Evolutionary conservation across 129 eudicot genomes (phyloP).

Genomic region (Chrysanthemum makinoi): DNA sequence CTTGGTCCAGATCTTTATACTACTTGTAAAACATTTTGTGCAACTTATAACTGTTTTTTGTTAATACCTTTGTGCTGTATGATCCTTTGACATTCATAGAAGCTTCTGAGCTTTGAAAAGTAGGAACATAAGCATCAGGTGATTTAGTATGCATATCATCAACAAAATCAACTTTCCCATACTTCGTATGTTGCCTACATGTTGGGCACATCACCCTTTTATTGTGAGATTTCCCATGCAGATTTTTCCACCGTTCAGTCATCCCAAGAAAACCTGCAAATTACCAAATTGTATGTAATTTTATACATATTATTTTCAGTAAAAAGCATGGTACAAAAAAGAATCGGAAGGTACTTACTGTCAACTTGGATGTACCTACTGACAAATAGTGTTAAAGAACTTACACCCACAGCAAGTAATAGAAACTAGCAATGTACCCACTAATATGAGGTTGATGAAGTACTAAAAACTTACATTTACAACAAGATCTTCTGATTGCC

Average conservation of each 20-base stretch:
- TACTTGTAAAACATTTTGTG: too few relatives aligned
- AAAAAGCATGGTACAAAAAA: slow-evolving; percentile 2
- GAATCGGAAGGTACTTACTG: not conserved
- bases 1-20: too few relatives aligned
- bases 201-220: slow-evolving; percentile 94
- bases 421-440: too few relatives aligned
- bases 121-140: too few relatives aligned
- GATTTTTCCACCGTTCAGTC: slow-evolving; percentile 41
- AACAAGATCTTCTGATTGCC: slow-evolving; percentile 74
- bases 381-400: too few relatives aligned
- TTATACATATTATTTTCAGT: slow-evolving; percentile 9
- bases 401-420: too few relatives aligned
- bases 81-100: too few relatives aligned
- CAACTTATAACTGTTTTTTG: too few relatives aligned
- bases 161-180: too few relatives aligned
- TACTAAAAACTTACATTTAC: slow-evolving; percentile 55
- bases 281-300: not conserved
- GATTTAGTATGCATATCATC: not conserved
- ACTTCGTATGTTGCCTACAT: slow-evolving; percentile 52
- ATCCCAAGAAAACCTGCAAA: slow-evolving; percentile 81
- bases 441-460: too few relatives aligned
- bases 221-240: slow-evolving; percentile 39
- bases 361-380: not conserved
- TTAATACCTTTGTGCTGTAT: too few relatives aligned
- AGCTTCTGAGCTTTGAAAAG: too few relatives aligned